Evolutionary conservation across 2,329 filamentous ascomycete species (phyloP), one percentile per base, ranked within the genome.

Genomic region (Fusarium sp.): DNA sequence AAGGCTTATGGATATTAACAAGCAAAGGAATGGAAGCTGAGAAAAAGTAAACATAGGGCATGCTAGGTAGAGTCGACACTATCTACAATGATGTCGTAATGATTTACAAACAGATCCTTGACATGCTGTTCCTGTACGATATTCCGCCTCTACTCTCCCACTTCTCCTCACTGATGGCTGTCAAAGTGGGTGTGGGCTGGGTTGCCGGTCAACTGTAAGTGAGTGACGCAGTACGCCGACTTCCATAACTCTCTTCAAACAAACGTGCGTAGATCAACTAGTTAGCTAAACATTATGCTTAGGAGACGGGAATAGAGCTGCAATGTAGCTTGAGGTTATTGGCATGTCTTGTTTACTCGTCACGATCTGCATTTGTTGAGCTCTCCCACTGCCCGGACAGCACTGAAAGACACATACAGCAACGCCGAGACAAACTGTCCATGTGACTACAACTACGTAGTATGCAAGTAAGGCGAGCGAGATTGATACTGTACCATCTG

Each of bases 391-490:
- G 13, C 5, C 13, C 23, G 41, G 34, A 49, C 20, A 28, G 10
- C 14, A 21, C 16, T 23, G 18, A 50, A 50, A 37, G 30, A 28
- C 30, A 40, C 12, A 53, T 23, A 53, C 49, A 14, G 21, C 43
- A 55, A 23, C 23, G 34, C 54, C 53, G 16, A 58, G 42, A 62
- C 32, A 59, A 56, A 18, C 54, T 37, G 49, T 14, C 40, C 49
- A 47, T 55, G 55, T 49, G 50, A 50, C 61, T 28, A 41, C 43
- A 28, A 42, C 10, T 20, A 21, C 21, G 21, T 21, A 21, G 21
- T 21, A 53, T 53, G 34, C 34, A 53, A 41, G 32, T 37, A 50
- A 67, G 69, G 65, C 61, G 69, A 59, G 56, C 55, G 69, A 69
- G 41, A 61, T 61, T 65, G 46, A 34, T 41, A 53, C 49, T 12